Percentiles rank a stretch among this genome's conserved stretches.
phyloP scores from a whole-genome alignment of 2,329 filamentous ascomycete species.

The Neurospora sp. region DNA sequence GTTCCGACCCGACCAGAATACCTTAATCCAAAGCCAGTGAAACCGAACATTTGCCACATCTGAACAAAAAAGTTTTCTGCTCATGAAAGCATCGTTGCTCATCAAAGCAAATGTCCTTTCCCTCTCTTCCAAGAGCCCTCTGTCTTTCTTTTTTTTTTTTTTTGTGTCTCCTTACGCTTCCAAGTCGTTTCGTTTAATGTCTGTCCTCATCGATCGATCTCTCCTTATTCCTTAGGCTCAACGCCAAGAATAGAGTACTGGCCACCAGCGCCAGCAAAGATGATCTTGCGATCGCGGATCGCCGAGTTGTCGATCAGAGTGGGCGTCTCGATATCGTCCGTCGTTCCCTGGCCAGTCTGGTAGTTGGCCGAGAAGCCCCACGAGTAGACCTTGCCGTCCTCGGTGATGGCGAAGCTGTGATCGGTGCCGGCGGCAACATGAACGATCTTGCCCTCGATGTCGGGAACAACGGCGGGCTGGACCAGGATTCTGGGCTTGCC shows the following conservation, averaged over 20 bases:
- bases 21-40: not conserved
- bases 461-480: constrained; percentile 51
- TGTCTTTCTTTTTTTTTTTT: not conserved
- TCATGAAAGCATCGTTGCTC: not conserved
- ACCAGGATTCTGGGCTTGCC: constrained; percentile 63
- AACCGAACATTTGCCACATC: not conserved
- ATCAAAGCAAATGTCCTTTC: not conserved
- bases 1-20: not conserved
- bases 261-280: constrained; percentile 76
- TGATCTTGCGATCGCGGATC: constrained; percentile 62
- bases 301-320: constrained; percentile 80
- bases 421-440: constrained; percentile 58
- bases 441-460: constrained; percentile 40
- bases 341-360: constrained; percentile 67
- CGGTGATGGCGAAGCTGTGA: constrained; percentile 62
- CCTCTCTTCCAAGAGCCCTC: not conserved
- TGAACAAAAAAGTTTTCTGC: not conserved
- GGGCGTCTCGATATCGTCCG: constrained; percentile 70
- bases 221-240: constrained; percentile 19
- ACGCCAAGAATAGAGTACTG: constrained; percentile 65
- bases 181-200: not conserved
- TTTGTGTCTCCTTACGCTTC: not conserved
- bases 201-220: not conserved
- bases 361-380: constrained; percentile 79
- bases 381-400: constrained; percentile 59